Percentiles rank a stretch among this genome's conserved stretches.
Evolutionary conservation across 176 grass and related monocot genomes (phyloP).

Genomic region (Eleusine coracana): DNA sequence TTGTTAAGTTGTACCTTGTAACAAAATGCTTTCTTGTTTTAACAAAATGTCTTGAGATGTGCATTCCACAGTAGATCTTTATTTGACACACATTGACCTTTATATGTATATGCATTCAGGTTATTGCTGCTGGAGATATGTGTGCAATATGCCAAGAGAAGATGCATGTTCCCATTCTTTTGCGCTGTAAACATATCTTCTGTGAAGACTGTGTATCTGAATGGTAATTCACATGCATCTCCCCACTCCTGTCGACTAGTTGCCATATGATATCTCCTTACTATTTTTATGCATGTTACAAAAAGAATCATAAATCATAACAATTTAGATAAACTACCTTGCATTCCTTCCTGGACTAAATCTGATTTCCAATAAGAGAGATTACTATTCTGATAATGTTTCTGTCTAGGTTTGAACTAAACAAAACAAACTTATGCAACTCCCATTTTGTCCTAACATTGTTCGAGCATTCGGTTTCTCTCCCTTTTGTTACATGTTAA

Average conservation of each 20-base stretch:
- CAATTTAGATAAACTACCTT: neutral
- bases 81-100: conserved; percentile 5
- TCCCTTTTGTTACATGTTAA: neutral
- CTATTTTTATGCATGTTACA: neutral
- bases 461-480: neutral
- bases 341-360: neutral
- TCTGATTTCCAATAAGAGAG: neutral
- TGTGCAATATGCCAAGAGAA: conserved; percentile 96
- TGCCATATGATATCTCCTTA: neutral
- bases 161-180: conserved; percentile 80
- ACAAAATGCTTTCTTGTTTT: neutral
- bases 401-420: neutral
- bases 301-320: neutral
- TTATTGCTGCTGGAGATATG: conserved; percentile 72
- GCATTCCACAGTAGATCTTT: conserved; percentile 10
- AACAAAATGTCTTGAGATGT: conserved; percentile 11
- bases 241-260: neutral
- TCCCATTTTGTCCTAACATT: neutral
- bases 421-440: neutral
- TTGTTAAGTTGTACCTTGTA: neutral
- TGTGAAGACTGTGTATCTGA: conserved; percentile 93
- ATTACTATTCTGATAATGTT: neutral
- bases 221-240: conserved; percentile 50
- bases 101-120: conserved; percentile 41
- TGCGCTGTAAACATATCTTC: conserved; percentile 87